phyloP scores from a whole-genome alignment of 148 eudicot species.

The Euryodendron excelsum region DNA sequence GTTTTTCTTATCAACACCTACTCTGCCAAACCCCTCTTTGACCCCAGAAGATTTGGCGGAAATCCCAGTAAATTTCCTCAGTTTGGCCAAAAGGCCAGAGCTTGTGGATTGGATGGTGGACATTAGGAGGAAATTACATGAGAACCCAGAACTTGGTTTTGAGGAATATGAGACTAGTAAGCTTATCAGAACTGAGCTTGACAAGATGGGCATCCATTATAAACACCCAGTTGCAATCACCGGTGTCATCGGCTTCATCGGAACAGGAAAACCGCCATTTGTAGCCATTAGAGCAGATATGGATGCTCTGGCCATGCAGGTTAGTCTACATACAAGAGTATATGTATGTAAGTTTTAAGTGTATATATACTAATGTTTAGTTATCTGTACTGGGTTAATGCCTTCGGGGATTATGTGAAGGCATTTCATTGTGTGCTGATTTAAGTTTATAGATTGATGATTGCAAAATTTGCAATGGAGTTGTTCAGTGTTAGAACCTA shows the following conservation, averaged over 20 bases:
- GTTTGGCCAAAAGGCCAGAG: conserved; percentile 34
- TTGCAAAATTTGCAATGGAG: background rate
- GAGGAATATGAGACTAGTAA: conserved; percentile 53
- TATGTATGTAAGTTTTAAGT: background rate
- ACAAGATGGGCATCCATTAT: conserved; percentile 41
- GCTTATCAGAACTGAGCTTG: conserved; percentile 46
- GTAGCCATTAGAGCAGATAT: conserved; percentile 59
- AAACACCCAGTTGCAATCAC: conserved; percentile 47
- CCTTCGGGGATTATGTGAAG: background rate
- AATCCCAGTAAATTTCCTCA: conserved; percentile 39
- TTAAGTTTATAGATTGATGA: background rate
- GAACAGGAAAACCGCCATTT: conserved; percentile 48
- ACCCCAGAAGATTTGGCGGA: conserved; percentile 24
- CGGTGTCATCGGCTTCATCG: conserved; percentile 47
- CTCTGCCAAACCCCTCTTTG: conserved; percentile 21
- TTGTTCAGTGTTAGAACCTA: background rate
- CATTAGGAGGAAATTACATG: conserved; percentile 49
- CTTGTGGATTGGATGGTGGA: conserved; percentile 42
- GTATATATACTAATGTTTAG: background rate
- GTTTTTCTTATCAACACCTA: conserved; percentile 14
- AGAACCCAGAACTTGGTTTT: conserved; percentile 51
- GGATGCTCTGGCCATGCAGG: conserved; percentile 63
- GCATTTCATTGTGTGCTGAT: background rate
- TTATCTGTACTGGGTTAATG: background rate
- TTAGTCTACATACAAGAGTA: background rate